Conservation (phyloP, 345 rosid genomes). For the Pistacia integerrima region DNA sequence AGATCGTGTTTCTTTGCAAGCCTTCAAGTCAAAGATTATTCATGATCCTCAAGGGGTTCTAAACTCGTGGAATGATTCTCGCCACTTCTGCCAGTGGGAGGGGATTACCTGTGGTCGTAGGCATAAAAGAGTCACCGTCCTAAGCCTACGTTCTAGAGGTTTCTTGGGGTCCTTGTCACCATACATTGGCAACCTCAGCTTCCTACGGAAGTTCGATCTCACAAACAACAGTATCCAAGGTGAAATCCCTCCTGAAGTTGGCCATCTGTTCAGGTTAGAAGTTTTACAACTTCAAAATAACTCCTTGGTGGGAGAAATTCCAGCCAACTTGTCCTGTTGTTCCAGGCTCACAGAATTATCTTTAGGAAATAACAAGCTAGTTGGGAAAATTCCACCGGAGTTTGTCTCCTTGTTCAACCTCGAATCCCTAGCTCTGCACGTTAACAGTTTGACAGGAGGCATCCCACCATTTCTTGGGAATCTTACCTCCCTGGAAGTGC, state of each 20-base stretch:
- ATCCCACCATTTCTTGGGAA: too few relatives aligned
- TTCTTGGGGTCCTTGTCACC: conserved; percentile 24
- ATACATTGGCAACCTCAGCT: conserved; percentile 16
- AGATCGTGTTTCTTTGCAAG: background rate
- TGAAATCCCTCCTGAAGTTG: conserved; percentile 15
- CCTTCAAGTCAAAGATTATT: conserved; percentile 2
- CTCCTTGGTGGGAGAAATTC: conserved; percentile 20
- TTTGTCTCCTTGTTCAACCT: conserved; percentile 12
- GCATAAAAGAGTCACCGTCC: conserved; percentile 25
- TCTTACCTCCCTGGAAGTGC: too few relatives aligned
- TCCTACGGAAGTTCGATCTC: conserved; percentile 15
- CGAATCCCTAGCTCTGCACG: background rate
- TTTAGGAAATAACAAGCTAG: conserved; percentile 2
- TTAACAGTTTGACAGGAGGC: conserved; percentile 16
- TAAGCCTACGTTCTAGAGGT: conserved; percentile 16
- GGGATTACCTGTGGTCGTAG: conserved; percentile 28
- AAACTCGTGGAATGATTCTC: conserved; percentile 33
- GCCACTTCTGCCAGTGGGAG: conserved; percentile 27
- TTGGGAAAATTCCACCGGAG: conserved; percentile 13
- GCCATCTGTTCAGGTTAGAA: conserved; percentile 1
- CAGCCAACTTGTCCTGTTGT: conserved; percentile 14
- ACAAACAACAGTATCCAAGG: background rate
- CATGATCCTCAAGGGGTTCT: conserved; percentile 6
- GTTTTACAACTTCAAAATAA: background rate
- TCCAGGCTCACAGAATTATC: background rate